These are phyloP conservation scores for Plasmodium inui DNA, from an alignment of 169 alveolate species.

Conservation along the genomic window DNA sequence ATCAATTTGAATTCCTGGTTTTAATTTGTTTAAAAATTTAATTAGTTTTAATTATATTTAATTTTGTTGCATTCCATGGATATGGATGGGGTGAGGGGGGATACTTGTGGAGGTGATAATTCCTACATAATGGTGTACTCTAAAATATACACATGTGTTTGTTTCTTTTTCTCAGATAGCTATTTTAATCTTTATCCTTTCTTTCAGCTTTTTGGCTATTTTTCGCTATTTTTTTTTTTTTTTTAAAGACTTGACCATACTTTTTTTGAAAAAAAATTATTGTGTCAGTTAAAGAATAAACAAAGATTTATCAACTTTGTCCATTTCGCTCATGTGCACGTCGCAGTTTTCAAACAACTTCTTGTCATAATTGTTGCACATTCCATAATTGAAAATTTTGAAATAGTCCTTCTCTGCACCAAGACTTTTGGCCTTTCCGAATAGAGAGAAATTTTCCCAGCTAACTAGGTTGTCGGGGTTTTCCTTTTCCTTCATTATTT, in stretches of 20 bases:
- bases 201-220: too few relatives aligned
- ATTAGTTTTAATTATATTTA: constrained; percentile 1
- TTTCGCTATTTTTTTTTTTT: not conserved
- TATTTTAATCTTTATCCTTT: not conserved
- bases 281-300: constrained; percentile 44
- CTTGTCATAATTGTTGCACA: constrained; percentile 48
- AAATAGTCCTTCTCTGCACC: constrained; percentile 45
- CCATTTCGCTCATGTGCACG: constrained; percentile 26
- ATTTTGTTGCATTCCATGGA: not conserved
- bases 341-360: constrained; percentile 38
- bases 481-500: not conserved
- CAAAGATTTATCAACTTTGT: constrained; percentile 45
- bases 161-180: not conserved
- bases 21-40: not conserved
- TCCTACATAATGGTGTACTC: not conserved
- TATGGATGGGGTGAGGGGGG: not conserved
- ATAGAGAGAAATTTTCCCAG: constrained; percentile 48
- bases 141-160: not conserved
- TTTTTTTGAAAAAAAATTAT: not conserved
- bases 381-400: constrained; percentile 65
- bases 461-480: constrained; percentile 1
- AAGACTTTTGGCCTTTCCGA: constrained; percentile 26
- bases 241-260: not conserved
- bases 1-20: not conserved
- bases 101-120: not conserved